Evolutionary conservation across 2,329 filamentous ascomycete species (phyloP).

Genomic region (Malbranchea zuffiana): DNA sequence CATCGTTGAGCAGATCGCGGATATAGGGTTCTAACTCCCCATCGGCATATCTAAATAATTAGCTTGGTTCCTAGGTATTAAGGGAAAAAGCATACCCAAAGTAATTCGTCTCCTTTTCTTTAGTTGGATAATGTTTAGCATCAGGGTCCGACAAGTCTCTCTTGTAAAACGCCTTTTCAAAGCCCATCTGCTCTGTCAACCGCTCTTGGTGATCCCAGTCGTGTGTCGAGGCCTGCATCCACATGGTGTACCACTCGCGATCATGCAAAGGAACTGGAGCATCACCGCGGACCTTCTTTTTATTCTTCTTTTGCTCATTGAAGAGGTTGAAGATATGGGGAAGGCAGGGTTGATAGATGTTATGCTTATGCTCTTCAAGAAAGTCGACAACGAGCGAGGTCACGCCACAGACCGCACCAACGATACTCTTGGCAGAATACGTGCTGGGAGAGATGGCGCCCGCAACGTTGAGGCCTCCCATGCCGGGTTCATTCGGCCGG

Average conservation of each 20-base stretch:
- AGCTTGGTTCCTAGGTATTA: not conserved
- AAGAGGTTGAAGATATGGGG: constrained; percentile 22
- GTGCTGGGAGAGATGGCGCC: constrained; percentile 19
- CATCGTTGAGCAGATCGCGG: constrained; percentile 14
- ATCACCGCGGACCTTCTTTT: not conserved
- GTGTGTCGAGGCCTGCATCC: constrained; percentile 21
- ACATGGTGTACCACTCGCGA: constrained; percentile 20
- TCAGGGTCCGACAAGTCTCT: constrained; percentile 18
- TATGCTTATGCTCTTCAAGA: constrained; percentile 17
- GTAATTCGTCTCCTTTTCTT: constrained; percentile 29
- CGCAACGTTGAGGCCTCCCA: constrained; percentile 20
- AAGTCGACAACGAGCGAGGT: constrained; percentile 20
- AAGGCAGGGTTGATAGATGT: constrained; percentile 22
- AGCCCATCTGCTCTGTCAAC: constrained; percentile 26
- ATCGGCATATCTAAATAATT: constrained; percentile 22
- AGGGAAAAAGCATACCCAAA: constrained; percentile 23
- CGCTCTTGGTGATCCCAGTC: constrained; percentile 18
- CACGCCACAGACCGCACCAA: constrained; percentile 20
- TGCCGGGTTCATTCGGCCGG: constrained; percentile 9
- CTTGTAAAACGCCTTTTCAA: constrained; percentile 21
- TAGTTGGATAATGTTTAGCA: constrained; percentile 22
- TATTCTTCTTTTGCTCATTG: constrained; percentile 17
- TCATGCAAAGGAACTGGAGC: constrained; percentile 11
- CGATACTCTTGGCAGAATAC: constrained; percentile 21
- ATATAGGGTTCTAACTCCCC: constrained; percentile 30